Evolutionary conservation across 306 rosid genomes (phyloP).

Genomic region (Echinosophora koreensis): DNA sequence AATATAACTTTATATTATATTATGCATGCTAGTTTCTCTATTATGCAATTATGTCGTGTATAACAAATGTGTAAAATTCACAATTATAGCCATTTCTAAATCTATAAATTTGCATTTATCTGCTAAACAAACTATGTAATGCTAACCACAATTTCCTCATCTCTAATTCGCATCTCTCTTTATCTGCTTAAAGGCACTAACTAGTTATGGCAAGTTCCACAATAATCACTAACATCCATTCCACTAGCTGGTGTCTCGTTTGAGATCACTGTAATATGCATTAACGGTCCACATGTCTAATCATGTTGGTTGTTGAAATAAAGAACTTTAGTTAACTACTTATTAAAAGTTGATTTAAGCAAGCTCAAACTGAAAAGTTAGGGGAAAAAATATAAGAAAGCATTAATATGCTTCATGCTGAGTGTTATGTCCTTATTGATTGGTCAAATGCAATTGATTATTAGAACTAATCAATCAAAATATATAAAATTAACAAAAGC

Average conservation of each 20-base stretch:
- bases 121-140: constrained; percentile 22
- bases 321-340: constrained; percentile 58
- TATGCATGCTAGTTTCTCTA: constrained; percentile 40
- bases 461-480: constrained; percentile 23
- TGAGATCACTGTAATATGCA: constrained; percentile 54
- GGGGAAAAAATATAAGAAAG: constrained; percentile 17
- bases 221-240: constrained; percentile 38
- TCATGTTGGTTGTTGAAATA: constrained; percentile 92
- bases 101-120: constrained; percentile 1
- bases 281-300: constrained; percentile 83
- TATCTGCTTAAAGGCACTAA: constrained; percentile 31
- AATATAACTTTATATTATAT: constrained; percentile 34
- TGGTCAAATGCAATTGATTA: constrained; percentile 37
- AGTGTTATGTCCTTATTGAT: constrained; percentile 47
- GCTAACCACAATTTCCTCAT: constrained; percentile 39
- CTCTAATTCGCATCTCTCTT: constrained; percentile 1
- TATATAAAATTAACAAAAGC: constrained; percentile 3
- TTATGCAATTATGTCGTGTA: constrained; percentile 14
- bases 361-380: constrained; percentile 42
- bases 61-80: constrained; percentile 39
- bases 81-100: constrained; percentile 23
- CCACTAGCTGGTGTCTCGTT: constrained; percentile 50
- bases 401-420: constrained; percentile 48
- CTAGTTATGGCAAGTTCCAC: constrained; percentile 36
- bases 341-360: constrained; percentile 60